Base-by-base conservation (phyloP, 352 stramenopile genomes). In the Pythium scleroteichum region DNA sequence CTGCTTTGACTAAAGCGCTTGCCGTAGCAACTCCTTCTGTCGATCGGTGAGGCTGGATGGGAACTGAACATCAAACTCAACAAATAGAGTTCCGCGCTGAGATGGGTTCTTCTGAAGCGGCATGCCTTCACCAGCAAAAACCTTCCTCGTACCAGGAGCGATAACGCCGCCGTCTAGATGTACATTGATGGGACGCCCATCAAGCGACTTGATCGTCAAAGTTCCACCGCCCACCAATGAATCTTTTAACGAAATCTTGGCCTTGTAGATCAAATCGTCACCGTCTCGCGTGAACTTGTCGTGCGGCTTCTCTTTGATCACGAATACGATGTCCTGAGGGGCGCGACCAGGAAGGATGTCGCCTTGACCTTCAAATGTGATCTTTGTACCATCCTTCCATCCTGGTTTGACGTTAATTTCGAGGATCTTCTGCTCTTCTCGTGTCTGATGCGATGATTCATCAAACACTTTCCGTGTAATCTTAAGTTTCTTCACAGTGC, bases 1-100 rank as follows among this genome's bases (percentile, higher is more conserved):
- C 5, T 35, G 29, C 29, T 35, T 10, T 10, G 10, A 51, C 79
- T 89, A 95, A 39, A 93, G 49, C 20, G 78, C 82, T 62, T 95
- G 79, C 13, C 81, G 85, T 9, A 95, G 59, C 35, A 91, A 64
- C 20, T 75, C 75, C 58, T 90, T 90, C 68, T 95, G 85, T 35
- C 56, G 60, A 35, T 91, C 71, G 0, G 74, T 90, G n/a, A 99
- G 80, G 5, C 76, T 78, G 19, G 90, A 84, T 4, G 97, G 97
- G 69, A 99, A 99, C 64, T 98, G 92, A 23, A 99, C 95, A 56
- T 98, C 90, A 71, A 99, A 99, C 48, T 98, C 97, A 39, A 99
- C 90, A 58, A 95, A 93, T 13, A 99, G 71, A 62, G 98, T 95
- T 38, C 96, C 96, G 59, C 90, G 96, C 59, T 89, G 75, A 5